These are phyloP conservation scores for Ophiocordyceps camponoti-leonardi DNA, from an alignment of 2,329 filamentous ascomycete species.

Conservation along the genomic window DNA sequence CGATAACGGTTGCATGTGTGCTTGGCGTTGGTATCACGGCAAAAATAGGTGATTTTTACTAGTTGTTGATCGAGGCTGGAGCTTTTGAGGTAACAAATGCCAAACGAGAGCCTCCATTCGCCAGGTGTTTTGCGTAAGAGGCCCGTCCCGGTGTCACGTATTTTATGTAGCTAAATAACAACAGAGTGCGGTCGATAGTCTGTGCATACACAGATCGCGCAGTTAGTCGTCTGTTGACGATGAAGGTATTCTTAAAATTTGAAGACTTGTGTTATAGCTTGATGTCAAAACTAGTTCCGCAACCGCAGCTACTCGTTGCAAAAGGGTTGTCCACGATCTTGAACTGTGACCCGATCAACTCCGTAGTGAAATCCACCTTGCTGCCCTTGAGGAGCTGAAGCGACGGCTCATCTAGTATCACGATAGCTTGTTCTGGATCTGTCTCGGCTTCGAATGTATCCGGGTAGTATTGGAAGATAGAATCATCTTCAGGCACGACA, in stretches of 20 bases:
- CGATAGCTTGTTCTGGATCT: slow-evolving; percentile 38
- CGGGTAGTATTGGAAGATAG: slow-evolving; percentile 57
- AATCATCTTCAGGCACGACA: slow-evolving; percentile 56
- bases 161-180: no score
- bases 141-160: no score
- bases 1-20: slow-evolving; percentile 14
- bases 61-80: slow-evolving; percentile 21
- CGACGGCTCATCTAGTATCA: slow-evolving; percentile 77
- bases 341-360: slow-evolving; percentile 78
- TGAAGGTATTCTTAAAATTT: background rate
- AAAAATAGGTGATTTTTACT: slow-evolving; percentile 19
- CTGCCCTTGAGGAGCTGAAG: slow-evolving; percentile 81
- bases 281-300: slow-evolving; percentile 94
- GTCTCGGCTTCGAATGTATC: slow-evolving; percentile 21
- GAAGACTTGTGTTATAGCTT: slow-evolving; percentile 24
- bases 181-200: no score
- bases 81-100: slow-evolving; percentile 5
- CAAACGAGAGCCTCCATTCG: no score
- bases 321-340: slow-evolving; percentile 89
- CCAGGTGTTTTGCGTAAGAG: no score
- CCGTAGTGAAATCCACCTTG: slow-evolving; percentile 91
- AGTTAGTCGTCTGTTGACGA: no score
- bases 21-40: slow-evolving; percentile 24
- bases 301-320: slow-evolving; percentile 89
- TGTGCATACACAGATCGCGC: no score